Conservation (phyloP, 2,329 filamentous ascomycete species). For the Ceratocystis eucalypticola region DNA sequence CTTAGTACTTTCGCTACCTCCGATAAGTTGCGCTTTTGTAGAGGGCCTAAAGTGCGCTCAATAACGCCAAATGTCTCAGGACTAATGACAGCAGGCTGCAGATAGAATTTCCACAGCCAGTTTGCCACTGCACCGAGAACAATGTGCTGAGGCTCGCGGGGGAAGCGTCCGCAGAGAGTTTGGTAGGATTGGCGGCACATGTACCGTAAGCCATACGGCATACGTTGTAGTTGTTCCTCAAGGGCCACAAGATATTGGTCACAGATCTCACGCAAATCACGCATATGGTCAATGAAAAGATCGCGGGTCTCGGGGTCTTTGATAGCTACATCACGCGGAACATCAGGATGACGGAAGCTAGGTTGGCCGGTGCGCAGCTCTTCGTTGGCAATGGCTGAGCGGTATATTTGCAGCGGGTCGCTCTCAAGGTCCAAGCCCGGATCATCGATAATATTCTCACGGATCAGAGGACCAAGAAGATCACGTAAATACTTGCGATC, state of each 20-base stretch:
- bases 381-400: conserved; percentile 90
- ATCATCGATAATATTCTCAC: conserved; percentile 87
- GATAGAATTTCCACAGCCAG: conserved; percentile 90
- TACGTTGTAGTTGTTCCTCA: conserved; percentile 70
- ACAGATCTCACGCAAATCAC: conserved; percentile 85
- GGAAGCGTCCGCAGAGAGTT: conserved; percentile 61
- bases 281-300: conserved; percentile 85
- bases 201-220: conserved; percentile 88
- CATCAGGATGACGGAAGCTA: conserved; percentile 67
- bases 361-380: conserved; percentile 81
- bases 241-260: conserved; percentile 75
- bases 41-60: conserved; percentile 73
- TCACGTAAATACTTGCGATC: conserved; percentile 88
- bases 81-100: conserved; percentile 76
- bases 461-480: conserved; percentile 69
- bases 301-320: conserved; percentile 84
- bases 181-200: conserved; percentile 78
- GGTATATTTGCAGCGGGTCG: conserved; percentile 94
- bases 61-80: conserved; percentile 90
- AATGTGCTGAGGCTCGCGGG: conserved; percentile 61
- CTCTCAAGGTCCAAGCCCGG: conserved; percentile 84
- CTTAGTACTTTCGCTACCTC: conserved; percentile 86
- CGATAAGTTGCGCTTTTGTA: conserved; percentile 82
- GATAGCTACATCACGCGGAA: conserved; percentile 87
- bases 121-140: conserved; percentile 73